Percentiles rank a stretch among this genome's conserved stretches.
phyloP scores from a whole-genome alignment of 108 stramenopile genomes.

The Fistulifera solaris region DNA sequence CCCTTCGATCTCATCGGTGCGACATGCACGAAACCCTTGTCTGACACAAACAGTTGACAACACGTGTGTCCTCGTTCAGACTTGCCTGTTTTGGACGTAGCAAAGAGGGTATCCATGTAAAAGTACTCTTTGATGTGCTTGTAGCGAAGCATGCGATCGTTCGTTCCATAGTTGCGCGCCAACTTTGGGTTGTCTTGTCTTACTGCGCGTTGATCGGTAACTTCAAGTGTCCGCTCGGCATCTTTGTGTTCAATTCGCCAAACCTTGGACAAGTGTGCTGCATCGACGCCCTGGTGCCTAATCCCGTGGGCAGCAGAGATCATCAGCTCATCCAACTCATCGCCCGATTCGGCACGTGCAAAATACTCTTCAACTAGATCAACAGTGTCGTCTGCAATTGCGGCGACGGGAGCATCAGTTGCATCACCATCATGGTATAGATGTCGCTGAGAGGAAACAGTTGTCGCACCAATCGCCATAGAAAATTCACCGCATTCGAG shows the following conservation, averaged over 20 bases:
- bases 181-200: not conserved
- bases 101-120: no score
- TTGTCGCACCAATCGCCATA: no score
- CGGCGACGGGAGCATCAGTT: no score
- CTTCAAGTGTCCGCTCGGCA: slow-evolving; percentile 16
- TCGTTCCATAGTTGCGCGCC: slow-evolving; percentile 20
- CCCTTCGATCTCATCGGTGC: slow-evolving; percentile 13
- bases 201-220: slow-evolving; percentile 11
- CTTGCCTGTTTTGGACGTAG: not conserved
- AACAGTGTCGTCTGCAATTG: no score
- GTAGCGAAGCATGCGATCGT: slow-evolving; percentile 19
- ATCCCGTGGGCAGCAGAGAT: slow-evolving; percentile 2
- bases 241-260: slow-evolving; percentile 17
- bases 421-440: no score
- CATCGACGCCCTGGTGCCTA: slow-evolving; percentile 11
- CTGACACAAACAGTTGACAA: slow-evolving; percentile 1
- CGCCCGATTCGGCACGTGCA: not conserved
- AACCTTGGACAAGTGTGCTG: slow-evolving; percentile 21
- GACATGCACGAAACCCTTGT: slow-evolving; percentile 5
- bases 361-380: not conserved
- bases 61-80: not conserved
- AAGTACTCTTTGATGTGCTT: slow-evolving; percentile 10
- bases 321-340: slow-evolving; percentile 12
- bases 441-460: no score
- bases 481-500: no score